phyloP scores from a whole-genome alignment of 805 yeast species.

The Kodamaea fukazawae region DNA sequence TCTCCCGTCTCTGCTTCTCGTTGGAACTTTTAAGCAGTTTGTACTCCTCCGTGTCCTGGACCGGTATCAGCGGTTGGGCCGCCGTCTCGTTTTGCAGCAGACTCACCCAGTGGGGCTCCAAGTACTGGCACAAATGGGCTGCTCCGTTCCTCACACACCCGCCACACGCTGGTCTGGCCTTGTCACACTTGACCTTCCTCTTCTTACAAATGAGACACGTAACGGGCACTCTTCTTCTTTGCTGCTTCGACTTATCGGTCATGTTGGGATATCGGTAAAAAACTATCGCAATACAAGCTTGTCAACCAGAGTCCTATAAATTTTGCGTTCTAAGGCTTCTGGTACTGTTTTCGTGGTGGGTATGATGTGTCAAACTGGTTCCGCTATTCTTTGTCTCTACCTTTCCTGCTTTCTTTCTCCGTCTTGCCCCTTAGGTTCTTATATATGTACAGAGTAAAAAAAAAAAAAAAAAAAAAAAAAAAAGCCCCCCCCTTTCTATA shows the following conservation, averaged over 20 bases:
- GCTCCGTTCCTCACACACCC: slow-evolving; percentile 43
- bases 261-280: too few species aligned
- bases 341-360: too few species aligned
- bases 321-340: too few species aligned
- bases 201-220: slow-evolving; percentile 40
- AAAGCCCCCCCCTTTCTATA: too few species aligned
- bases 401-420: too few species aligned
- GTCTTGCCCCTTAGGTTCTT: too few species aligned
- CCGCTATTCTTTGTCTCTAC: too few species aligned
- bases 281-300: too few species aligned
- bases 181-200: slow-evolving; percentile 45
- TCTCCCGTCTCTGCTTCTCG: slow-evolving; percentile 29
- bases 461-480: too few species aligned
- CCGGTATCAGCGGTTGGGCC: slow-evolving; percentile 1
- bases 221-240: slow-evolving; percentile 38
- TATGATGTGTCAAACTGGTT: too few species aligned
- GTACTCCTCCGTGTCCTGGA: slow-evolving; percentile 17
- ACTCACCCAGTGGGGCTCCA: slow-evolving; percentile 38
- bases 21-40: slow-evolving; percentile 15
- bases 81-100: background rate
- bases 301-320: too few species aligned
- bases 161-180: slow-evolving; percentile 38
- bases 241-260: slow-evolving; percentile 9
- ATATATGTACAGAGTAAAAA: too few species aligned
- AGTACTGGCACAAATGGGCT: slow-evolving; percentile 37